phyloP scores from a whole-genome alignment of 2,329 filamentous ascomycete species.

The Lecanicillium sp. region DNA sequence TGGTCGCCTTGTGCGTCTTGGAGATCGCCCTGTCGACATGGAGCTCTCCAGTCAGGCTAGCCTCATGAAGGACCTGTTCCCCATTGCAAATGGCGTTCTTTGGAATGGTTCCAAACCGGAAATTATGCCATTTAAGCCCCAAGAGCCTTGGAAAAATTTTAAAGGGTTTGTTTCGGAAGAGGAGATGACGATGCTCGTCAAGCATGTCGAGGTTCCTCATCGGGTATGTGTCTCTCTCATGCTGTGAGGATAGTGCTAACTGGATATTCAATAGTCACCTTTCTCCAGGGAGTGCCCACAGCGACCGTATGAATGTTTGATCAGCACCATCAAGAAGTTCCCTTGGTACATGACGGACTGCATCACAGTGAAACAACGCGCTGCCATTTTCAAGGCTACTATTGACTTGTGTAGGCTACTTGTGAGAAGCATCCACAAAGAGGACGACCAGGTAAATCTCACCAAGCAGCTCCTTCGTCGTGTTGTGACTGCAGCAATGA shows the following conservation, averaged over 20 bases:
- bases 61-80: constrained; percentile 56
- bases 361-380: constrained; percentile 51
- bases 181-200: constrained; percentile 55
- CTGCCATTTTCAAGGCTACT: constrained; percentile 42
- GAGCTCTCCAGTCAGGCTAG: constrained; percentile 46
- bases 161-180: constrained; percentile 53
- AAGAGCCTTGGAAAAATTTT: constrained; percentile 43
- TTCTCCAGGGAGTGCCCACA: constrained; percentile 54
- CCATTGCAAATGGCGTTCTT: constrained; percentile 43
- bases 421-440: constrained; percentile 28
- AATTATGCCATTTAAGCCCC: constrained; percentile 22
- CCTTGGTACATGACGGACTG: constrained; percentile 51
- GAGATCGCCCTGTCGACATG: constrained; percentile 48
- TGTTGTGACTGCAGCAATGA: constrained; percentile 42
- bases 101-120: constrained; percentile 44
- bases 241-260: background rate
- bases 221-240: constrained; percentile 38
- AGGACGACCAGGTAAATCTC: constrained; percentile 34
- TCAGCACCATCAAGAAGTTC: constrained; percentile 54
- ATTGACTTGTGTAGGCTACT: constrained; percentile 40
- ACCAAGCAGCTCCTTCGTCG: constrained; percentile 46
- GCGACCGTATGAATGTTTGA: constrained; percentile 56
- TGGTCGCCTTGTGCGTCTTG: constrained; percentile 41
- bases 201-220: constrained; percentile 53
- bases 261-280: constrained; percentile 35